A percentile compares a stretch with the other conserved stretches of the same genome.
Conservation (phyloP, 768 basidiomycete species). For the Leccinum ochraceum region DNA sequence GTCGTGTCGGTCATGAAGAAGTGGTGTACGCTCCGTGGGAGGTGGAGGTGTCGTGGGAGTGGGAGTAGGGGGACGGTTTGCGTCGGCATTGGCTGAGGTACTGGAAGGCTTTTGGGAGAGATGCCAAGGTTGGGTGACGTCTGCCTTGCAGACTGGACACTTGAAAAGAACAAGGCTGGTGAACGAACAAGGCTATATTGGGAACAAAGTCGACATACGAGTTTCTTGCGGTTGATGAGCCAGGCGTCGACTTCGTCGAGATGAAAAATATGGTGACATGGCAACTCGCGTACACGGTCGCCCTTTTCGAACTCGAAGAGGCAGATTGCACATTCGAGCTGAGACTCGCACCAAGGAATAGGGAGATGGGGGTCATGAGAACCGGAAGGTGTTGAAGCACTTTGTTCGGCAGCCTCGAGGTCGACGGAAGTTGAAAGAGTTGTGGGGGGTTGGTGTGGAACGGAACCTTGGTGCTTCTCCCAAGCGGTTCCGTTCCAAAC, state of each 20-base stretch:
- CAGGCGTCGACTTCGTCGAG: slow-evolving; percentile 89
- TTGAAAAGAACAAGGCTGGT: slow-evolving; percentile 30
- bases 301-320: slow-evolving; percentile 83
- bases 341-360: slow-evolving; percentile 77
- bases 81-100: slow-evolving; percentile 3
- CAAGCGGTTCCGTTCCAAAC: slow-evolving; percentile 81
- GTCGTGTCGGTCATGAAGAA: slow-evolving; percentile 26
- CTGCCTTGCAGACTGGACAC: slow-evolving; percentile 93
- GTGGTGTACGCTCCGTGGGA: slow-evolving; percentile 36
- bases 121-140: slow-evolving; percentile 70
- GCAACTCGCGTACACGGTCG: slow-evolving; percentile 87
- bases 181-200: slow-evolving; percentile 7
- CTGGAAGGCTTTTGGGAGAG: slow-evolving; percentile 18
- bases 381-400: slow-evolving; percentile 24
- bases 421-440: slow-evolving; percentile 30
- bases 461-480: slow-evolving; percentile 65
- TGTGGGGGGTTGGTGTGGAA: slow-evolving; percentile 30
- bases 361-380: slow-evolving; percentile 31
- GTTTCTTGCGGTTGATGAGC: slow-evolving; percentile 90
- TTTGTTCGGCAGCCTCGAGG: slow-evolving; percentile 39
- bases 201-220: slow-evolving; percentile 53
- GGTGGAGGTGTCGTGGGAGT: slow-evolving; percentile 16
- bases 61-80: slow-evolving; percentile 2
- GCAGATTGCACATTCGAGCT: slow-evolving; percentile 92
- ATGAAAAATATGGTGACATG: slow-evolving; percentile 96